A percentile compares a stretch with the other conserved stretches of the same genome.
Conservation (phyloP, 495 filamentous ascomycete genomes). For the Cryomyces minteri region DNA sequence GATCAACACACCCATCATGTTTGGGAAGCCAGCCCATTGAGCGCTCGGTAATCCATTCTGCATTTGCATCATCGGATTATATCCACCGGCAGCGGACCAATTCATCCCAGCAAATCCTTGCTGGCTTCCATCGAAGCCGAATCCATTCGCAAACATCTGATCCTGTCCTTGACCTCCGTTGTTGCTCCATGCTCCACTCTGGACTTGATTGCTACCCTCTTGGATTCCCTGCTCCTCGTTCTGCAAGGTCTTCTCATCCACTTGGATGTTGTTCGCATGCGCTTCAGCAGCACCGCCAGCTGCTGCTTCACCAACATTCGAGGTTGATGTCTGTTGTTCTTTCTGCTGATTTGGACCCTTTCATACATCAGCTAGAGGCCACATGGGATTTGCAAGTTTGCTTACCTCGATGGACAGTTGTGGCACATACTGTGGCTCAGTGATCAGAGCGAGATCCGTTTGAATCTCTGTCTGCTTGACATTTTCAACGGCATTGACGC, state of each 20-base stretch:
- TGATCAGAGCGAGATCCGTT: too few species aligned
- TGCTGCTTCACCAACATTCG: background rate
- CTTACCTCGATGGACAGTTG: slow-evolving; percentile 25
- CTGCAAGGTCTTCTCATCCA: background rate
- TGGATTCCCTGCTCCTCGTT: background rate
- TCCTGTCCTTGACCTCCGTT: slow-evolving; percentile 16
- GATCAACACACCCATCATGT: slow-evolving; percentile 66
- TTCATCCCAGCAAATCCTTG: slow-evolving; percentile 45
- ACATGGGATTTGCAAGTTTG: background rate
- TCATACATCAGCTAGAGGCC: background rate
- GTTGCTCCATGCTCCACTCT: slow-evolving; percentile 9
- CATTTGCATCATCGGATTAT: slow-evolving; percentile 66
- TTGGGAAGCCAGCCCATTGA: slow-evolving; percentile 41
- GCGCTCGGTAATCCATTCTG: slow-evolving; percentile 50
- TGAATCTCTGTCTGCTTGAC: too few species aligned
- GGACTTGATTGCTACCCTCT: background rate
- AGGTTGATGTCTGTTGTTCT: background rate
- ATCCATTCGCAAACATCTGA: slow-evolving; percentile 17
- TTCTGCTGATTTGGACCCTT: background rate
- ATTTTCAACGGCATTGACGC: too few species aligned
- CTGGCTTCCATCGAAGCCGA: slow-evolving; percentile 29
- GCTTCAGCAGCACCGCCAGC: background rate
- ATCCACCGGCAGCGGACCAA: slow-evolving; percentile 40
- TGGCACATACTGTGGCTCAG: slow-evolving; percentile 16
- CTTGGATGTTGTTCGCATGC: background rate